Conservation (phyloP, 1,284 basidiomycete species). For the Moniliella sp. region DNA sequence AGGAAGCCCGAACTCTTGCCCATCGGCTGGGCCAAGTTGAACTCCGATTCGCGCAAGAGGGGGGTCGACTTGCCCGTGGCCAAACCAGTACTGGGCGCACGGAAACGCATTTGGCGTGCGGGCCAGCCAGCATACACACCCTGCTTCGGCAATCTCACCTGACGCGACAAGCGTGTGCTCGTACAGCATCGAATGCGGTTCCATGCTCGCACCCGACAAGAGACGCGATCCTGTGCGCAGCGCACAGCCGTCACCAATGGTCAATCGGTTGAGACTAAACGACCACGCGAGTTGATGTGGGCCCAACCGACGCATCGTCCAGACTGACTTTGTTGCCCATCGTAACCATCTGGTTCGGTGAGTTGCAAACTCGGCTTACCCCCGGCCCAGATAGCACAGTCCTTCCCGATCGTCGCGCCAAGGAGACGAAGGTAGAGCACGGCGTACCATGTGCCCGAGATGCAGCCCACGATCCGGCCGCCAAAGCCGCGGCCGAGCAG, state of each 20-base stretch:
- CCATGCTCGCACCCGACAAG: slow-evolving; percentile 28
- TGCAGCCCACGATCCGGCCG: slow-evolving; percentile 22
- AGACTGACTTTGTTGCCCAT: slow-evolving; percentile 27
- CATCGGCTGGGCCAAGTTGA: no score
- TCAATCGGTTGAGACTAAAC: slow-evolving; percentile 28
- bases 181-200: slow-evolving; percentile 26
- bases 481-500: slow-evolving; percentile 23
- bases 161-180: slow-evolving; percentile 32
- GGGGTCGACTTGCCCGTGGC: no score
- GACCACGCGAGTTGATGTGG: slow-evolving; percentile 31
- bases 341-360: slow-evolving; percentile 29
- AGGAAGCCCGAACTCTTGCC: slow-evolving; percentile 15
- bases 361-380: slow-evolving; percentile 29
- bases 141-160: slow-evolving; percentile 28
- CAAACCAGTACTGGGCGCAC: no score
- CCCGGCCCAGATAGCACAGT: slow-evolving; percentile 29
- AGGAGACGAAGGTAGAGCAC: slow-evolving; percentile 27
- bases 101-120: no score
- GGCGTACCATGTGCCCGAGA: slow-evolving; percentile 20
- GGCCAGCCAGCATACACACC: slow-evolving; percentile 31
- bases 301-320: slow-evolving; percentile 29
- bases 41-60: no score
- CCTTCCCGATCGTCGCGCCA: slow-evolving; percentile 22
- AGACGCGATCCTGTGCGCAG: slow-evolving; percentile 27
- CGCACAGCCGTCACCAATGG: slow-evolving; percentile 29